Percentiles rank a stretch among this genome's conserved stretches.
These are phyloP conservation scores for Fonsecaea pugnacius DNA, from an alignment of 2,329 filamentous ascomycete species.

Conservation along the genomic window DNA sequence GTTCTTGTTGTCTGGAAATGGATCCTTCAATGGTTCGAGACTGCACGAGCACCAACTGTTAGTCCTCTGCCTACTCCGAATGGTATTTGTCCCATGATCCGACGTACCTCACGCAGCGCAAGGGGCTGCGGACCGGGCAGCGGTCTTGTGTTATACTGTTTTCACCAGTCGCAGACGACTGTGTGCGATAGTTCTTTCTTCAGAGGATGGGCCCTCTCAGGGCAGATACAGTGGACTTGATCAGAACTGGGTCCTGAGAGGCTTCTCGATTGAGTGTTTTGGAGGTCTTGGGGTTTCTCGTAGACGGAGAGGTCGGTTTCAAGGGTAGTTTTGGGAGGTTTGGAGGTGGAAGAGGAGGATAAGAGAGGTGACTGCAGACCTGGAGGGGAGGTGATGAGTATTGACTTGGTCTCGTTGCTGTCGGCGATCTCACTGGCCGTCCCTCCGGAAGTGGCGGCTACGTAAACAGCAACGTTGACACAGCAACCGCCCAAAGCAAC, in stretches of 20 bases:
- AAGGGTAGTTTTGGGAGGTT: slow-evolving; percentile 18
- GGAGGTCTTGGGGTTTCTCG: slow-evolving; percentile 21
- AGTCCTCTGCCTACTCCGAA: slow-evolving; percentile 3
- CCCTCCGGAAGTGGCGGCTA: slow-evolving; percentile 4
- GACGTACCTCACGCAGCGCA: slow-evolving; percentile 78
- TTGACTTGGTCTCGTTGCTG: slow-evolving; percentile 12
- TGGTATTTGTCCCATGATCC: not conserved
- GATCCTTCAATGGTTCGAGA: slow-evolving; percentile 49
- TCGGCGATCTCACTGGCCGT: slow-evolving; percentile 2
- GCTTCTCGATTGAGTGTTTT: slow-evolving; percentile 32
- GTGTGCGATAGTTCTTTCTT: slow-evolving; percentile 27
- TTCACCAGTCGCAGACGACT: slow-evolving; percentile 36
- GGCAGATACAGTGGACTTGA: slow-evolving; percentile 26
- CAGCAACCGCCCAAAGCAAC: slow-evolving; percentile 13
- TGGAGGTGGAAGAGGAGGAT: slow-evolving; percentile 19
- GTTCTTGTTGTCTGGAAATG: slow-evolving; percentile 49
- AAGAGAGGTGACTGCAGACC: slow-evolving; percentile 14
- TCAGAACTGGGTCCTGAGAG: slow-evolving; percentile 34
- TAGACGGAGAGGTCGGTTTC: slow-evolving; percentile 12
- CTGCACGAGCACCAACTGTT: slow-evolving; percentile 27
- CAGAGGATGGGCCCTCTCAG: slow-evolving; percentile 36
- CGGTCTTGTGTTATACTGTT: slow-evolving; percentile 40
- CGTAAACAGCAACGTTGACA: slow-evolving; percentile 10
- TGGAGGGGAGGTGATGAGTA: slow-evolving; percentile 24
- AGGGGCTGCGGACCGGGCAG: slow-evolving; percentile 77